Conservation (phyloP, 345 rosid genomes). For the Anacardium occidentale region DNA sequence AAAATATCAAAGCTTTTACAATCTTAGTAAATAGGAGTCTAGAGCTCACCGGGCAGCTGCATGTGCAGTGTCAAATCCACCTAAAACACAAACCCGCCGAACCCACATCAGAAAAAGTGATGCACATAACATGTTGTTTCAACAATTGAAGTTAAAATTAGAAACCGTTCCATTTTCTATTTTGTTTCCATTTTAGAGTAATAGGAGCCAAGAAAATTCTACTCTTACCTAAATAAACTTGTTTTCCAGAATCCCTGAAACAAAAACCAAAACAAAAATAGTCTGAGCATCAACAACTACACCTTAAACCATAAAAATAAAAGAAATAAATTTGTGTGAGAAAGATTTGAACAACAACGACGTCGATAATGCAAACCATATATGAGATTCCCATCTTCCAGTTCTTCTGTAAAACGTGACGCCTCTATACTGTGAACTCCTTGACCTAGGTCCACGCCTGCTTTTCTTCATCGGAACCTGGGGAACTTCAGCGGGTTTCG, state of each 20-base stretch:
- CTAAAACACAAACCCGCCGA: slow-evolving; percentile 36
- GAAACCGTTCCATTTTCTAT: neutral
- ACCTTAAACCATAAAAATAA: neutral
- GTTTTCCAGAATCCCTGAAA: slow-evolving; percentile 99
- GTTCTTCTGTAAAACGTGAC: slow-evolving; percentile 97
- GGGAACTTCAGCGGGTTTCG: slow-evolving; percentile 37
- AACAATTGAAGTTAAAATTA: slow-evolving; percentile 20
- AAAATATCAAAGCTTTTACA: neutral
- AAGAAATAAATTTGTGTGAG: neutral
- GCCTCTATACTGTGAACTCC: slow-evolving; percentile 96
- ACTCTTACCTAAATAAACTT: slow-evolving; percentile 85
- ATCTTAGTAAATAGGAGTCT: neutral
- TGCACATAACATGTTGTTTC: slow-evolving; percentile 12
- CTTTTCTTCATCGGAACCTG: slow-evolving; percentile 75
- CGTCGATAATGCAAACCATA: slow-evolving; percentile 50
- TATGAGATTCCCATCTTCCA: slow-evolving; percentile 99
- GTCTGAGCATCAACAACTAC: neutral
- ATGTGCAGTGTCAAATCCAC: slow-evolving; percentile 99
- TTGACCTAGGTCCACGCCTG: slow-evolving; percentile 92
- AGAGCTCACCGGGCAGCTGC: slow-evolving; percentile 88
- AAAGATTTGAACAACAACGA: neutral
- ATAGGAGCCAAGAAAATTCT: slow-evolving; percentile 14
- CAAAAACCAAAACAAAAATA: slow-evolving; percentile 7
- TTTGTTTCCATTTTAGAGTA: neutral
- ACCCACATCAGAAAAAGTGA: slow-evolving; percentile 20